phyloP scores from a whole-genome alignment of 177 flowering plant genomes.

The Vitis hybrid region DNA sequence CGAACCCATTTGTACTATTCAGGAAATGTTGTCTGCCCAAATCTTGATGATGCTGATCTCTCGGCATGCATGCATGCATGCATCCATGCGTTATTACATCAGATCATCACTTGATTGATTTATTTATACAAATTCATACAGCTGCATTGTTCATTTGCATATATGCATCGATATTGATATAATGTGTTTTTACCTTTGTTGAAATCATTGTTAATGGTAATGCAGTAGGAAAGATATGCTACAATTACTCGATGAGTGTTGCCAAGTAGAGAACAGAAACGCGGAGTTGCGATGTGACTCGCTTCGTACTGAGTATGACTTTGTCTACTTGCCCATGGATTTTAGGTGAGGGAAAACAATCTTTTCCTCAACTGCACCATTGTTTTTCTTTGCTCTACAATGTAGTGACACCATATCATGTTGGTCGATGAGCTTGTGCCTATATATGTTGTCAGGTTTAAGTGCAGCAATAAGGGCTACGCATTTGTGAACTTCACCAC shows the following conservation, averaged over 20 bases:
- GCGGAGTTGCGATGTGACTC: not conserved
- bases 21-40: too few relatives aligned
- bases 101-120: too few relatives aligned
- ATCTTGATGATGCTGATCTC: too few relatives aligned
- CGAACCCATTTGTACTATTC: too few relatives aligned
- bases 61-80: too few relatives aligned
- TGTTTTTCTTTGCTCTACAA: not conserved
- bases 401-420: not conserved
- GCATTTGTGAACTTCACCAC: constrained; percentile 44
- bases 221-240: constrained; percentile 21
- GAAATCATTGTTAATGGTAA: too few relatives aligned
- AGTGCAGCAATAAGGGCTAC: constrained; percentile 20
- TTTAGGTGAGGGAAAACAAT: constrained; percentile 16
- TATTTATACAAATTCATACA: too few relatives aligned
- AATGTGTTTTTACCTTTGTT: too few relatives aligned
- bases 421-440: too few relatives aligned
- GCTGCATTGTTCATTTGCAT: too few relatives aligned
- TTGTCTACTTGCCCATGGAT: constrained; percentile 40
- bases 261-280: constrained; percentile 18
- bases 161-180: too few relatives aligned
- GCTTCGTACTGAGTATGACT: constrained; percentile 21
- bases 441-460: not conserved
- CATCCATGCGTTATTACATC: too few relatives aligned
- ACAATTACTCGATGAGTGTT: constrained; percentile 18
- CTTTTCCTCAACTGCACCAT: not conserved